Percentiles rank a stretch among this genome's conserved stretches.
These are phyloP conservation scores for Penicillium flavigenum DNA, from an alignment of 495 filamentous ascomycete species.

Conservation along the genomic window DNA sequence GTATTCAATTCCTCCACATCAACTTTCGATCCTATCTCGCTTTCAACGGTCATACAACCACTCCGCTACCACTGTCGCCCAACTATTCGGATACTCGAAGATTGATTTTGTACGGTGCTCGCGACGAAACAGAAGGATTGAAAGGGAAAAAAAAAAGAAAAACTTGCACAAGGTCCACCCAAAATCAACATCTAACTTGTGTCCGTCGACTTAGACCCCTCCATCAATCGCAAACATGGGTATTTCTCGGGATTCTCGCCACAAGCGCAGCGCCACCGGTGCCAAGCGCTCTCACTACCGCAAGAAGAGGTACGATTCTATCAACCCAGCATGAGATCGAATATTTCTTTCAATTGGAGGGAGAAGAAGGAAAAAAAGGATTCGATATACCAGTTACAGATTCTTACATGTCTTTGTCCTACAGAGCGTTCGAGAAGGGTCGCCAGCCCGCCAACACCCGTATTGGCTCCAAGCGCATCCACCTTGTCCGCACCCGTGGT, in stretches of 20 bases:
- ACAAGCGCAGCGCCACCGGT: constrained; percentile 97
- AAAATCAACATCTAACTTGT: constrained; percentile 24
- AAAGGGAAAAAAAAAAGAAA: constrained; percentile 10
- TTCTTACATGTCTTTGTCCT: constrained; percentile 24
- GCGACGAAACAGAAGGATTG: constrained; percentile 29
- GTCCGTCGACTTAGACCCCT: constrained; percentile 46
- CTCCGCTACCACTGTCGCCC: constrained; percentile 2
- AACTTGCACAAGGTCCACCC: constrained; percentile 12
- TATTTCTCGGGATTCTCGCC: constrained; percentile 99
- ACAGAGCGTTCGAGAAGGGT: constrained; percentile 98
- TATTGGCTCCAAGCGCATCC: constrained; percentile 98
- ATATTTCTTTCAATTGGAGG: constrained; percentile 6
- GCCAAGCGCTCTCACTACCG: constrained; percentile 95
- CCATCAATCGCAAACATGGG: constrained; percentile 80
- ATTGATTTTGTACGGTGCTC: constrained; percentile 18
- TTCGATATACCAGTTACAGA: constrained; percentile 2
- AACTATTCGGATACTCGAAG: constrained; percentile 4
- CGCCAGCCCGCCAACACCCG: constrained; percentile 98
- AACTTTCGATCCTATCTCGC: constrained; percentile 11
- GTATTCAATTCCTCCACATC: constrained; percentile 15
- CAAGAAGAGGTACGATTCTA: constrained; percentile 68
- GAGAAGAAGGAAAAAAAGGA: neutral
- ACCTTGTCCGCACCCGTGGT: constrained; percentile 97
- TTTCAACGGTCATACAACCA: constrained; percentile 3
- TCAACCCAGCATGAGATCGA: constrained; percentile 15